Conservation (phyloP, 1,284 basidiomycete species). For the Cutaneotrichosporon sp. region DNA sequence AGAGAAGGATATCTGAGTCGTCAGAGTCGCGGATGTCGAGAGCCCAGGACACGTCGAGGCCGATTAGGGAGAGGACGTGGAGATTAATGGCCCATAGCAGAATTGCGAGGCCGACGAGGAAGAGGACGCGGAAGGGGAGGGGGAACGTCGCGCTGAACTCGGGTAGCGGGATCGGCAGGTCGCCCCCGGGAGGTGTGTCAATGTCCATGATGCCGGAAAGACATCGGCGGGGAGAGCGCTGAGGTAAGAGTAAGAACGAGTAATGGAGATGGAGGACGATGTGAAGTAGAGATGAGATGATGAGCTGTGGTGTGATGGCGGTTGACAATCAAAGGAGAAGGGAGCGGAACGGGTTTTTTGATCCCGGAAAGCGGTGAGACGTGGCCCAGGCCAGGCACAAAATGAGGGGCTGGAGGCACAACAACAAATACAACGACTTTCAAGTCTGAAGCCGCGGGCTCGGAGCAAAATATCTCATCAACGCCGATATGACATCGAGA, state of each 20-base stretch:
- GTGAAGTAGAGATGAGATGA: too few species aligned
- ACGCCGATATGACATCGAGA: too few species aligned
- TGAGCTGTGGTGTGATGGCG: too few species aligned
- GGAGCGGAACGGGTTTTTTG: too few species aligned
- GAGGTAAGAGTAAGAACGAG: background rate
- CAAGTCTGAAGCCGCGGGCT: too few species aligned
- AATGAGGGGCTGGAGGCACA: too few species aligned
- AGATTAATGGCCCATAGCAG: constrained; percentile 81
- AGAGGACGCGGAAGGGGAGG: constrained; percentile 73
- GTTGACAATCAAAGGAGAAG: too few species aligned
- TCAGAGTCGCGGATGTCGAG: constrained; percentile 50
- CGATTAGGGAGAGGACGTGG: constrained; percentile 68
- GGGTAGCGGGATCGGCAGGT: constrained; percentile 29
- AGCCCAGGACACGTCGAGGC: constrained; percentile 65
- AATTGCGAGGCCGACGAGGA: constrained; percentile 64
- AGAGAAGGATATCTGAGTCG: constrained; percentile 4
- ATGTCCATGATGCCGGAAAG: background rate
- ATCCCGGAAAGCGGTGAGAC: too few species aligned
- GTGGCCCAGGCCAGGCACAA: too few species aligned
- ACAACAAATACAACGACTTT: too few species aligned
- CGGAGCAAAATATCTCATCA: too few species aligned
- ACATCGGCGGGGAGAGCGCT: background rate
- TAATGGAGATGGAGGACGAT: too few species aligned
- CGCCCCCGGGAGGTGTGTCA: constrained; percentile 1
- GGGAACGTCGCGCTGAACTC: constrained; percentile 63